A percentile compares a stretch with the other conserved stretches of the same genome.
These are phyloP conservation scores for Punica granatum DNA, from an alignment of 345 rosid genomes.

Conservation along the genomic window DNA sequence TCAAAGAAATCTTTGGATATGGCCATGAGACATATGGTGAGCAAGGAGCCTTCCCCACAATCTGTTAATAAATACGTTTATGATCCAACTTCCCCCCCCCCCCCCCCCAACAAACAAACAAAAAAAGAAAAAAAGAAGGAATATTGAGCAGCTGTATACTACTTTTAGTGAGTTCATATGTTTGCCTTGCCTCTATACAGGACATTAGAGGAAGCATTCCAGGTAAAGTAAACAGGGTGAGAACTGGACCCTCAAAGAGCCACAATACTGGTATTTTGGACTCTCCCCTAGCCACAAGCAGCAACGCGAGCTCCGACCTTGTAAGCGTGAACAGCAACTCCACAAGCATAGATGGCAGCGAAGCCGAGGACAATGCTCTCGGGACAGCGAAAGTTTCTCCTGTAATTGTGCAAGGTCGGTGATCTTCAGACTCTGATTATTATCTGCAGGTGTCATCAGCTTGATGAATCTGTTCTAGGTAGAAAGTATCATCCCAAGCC, in stretches of 20 bases:
- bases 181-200: constrained; percentile 27
- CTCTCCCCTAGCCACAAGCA: constrained; percentile 75
- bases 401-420: neutral
- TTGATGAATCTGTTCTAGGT: constrained; percentile 2
- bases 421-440: neutral
- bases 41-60: neutral
- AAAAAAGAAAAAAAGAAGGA: neutral
- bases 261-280: constrained; percentile 47
- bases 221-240: constrained; percentile 62
- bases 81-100: neutral
- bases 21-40: constrained; percentile 90
- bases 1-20: constrained; percentile 81
- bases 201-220: constrained; percentile 63
- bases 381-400: neutral
- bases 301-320: constrained; percentile 66
- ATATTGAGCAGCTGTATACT: neutral
- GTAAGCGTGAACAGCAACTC: constrained; percentile 51
- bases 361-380: neutral
- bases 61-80: neutral
- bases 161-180: neutral
- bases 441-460: neutral
- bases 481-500: neutral
- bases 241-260: constrained; percentile 49
- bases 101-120: too few species aligned
- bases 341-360: constrained; percentile 19